A percentile compares a stretch with the other conserved stretches of the same genome.
Conservation (phyloP, 192 early-diverging fungal species). For the Geranomyces michiganensis region DNA sequence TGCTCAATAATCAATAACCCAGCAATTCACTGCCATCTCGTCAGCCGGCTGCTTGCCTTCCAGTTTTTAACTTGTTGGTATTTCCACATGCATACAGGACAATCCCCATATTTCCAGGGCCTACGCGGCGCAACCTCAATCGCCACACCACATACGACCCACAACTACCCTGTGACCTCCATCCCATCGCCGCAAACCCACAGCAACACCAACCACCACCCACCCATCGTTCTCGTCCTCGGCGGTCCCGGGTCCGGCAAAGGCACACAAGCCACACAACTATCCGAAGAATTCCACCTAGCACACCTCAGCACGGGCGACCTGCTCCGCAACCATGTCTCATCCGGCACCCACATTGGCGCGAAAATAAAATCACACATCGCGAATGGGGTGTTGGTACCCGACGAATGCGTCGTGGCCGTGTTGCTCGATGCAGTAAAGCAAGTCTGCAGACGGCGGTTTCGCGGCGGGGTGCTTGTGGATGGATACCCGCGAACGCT, state of each 20-base stretch:
- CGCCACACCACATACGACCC: no score
- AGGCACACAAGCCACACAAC: conserved; percentile 78
- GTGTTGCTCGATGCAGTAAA: conserved; percentile 36
- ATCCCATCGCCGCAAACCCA: no score
- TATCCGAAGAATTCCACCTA: conserved; percentile 85
- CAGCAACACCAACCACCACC: background rate
- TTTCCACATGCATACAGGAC: no score
- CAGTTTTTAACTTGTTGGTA: no score
- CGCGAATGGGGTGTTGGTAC: conserved; percentile 83
- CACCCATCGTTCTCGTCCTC: conserved; percentile 48
- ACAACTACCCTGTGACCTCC: no score
- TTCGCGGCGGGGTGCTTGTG: conserved; percentile 56
- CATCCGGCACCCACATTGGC: conserved; percentile 71
- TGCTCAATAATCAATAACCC: no score
- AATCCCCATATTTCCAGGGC: no score
- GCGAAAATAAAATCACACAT: conserved; percentile 80
- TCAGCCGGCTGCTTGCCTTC: no score
- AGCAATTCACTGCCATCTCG: no score
- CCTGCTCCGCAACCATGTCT: conserved; percentile 84
- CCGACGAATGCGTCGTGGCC: conserved; percentile 45
- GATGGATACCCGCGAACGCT: conserved; percentile 70
- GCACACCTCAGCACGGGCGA: conserved; percentile 95
- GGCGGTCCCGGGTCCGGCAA: conserved; percentile 57
- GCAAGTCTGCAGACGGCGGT: conserved; percentile 5
- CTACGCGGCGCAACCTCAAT: no score